Evolutionary conservation across 345 rosid species (phyloP).

Genomic region (Pelargonium nanum): DNA sequence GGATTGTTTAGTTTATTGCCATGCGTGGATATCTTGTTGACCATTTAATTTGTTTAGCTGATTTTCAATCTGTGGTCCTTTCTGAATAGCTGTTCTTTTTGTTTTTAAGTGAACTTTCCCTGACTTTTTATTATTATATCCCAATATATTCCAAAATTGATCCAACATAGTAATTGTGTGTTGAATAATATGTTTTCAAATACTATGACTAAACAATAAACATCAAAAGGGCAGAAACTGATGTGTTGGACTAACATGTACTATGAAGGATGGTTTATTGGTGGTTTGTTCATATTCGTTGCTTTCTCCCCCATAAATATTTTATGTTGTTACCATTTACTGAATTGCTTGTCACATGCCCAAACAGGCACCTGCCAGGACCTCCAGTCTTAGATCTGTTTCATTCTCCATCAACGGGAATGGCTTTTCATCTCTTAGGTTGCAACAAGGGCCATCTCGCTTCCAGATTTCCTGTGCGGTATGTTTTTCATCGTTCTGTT

Average conservation of each 20-base stretch:
- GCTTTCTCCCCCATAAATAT: background rate
- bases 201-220: too few relatives aligned
- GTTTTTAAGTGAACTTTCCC: background rate
- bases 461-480: constrained; percentile 23
- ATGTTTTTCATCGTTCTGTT: constrained; percentile 2
- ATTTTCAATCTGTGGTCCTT: background rate
- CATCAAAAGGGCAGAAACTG: too few relatives aligned
- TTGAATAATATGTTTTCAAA: too few relatives aligned
- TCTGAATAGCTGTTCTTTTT: background rate
- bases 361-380: constrained; percentile 12
- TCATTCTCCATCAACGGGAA: constrained; percentile 16
- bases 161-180: too few relatives aligned
- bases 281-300: background rate
- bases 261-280: too few relatives aligned
- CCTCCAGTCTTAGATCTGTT: constrained; percentile 18
- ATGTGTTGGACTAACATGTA: too few relatives aligned
- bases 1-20: background rate
- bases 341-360: background rate
- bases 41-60: too few relatives aligned
- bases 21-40: too few relatives aligned
- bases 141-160: background rate
- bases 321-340: background rate
- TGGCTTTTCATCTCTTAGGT: constrained; percentile 19
- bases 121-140: too few relatives aligned
- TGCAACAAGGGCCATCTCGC: constrained; percentile 13